phyloP scores from a whole-genome alignment of 306 rosid species.

The Cucurbita maxima region DNA sequence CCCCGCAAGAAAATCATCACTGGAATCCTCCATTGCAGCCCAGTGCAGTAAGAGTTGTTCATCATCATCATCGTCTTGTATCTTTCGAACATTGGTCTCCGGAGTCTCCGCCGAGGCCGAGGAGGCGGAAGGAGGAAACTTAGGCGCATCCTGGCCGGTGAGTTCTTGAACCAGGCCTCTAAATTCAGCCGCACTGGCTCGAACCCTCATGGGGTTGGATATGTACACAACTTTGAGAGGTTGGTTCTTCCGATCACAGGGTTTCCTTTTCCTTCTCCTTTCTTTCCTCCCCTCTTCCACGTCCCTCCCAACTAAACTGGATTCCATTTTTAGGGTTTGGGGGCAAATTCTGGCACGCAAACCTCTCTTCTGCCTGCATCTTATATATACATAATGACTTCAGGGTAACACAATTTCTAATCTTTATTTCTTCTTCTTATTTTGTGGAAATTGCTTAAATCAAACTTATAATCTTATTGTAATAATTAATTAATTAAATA shows the following conservation, averaged over 20 bases:
- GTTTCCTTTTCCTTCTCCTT: conserved; percentile 14
- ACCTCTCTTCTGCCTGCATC: too few species aligned
- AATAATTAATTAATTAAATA: too few species aligned
- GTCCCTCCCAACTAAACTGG: not conserved
- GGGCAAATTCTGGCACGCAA: not conserved
- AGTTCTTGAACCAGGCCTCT: conserved; percentile 74
- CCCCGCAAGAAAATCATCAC: not conserved
- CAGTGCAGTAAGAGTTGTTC: not conserved
- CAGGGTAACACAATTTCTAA: too few species aligned
- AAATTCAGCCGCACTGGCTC: conserved; percentile 52
- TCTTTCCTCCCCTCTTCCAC: not conserved
- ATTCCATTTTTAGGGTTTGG: not conserved
- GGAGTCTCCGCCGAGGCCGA: not conserved
- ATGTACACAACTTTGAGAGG: conserved; percentile 61
- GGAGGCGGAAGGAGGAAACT: conserved; percentile 2
- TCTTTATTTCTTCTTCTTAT: too few species aligned
- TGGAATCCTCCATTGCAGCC: not conserved
- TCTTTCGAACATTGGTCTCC: not conserved
- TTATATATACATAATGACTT: too few species aligned
- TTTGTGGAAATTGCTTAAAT: too few species aligned
- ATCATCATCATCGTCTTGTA: not conserved
- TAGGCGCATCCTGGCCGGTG: conserved; percentile 51
- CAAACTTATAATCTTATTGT: too few species aligned
- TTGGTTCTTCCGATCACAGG: conserved; percentile 3
- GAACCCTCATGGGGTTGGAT: conserved; percentile 63